Evolutionary conservation across 176 grass and related monocot genomes (phyloP).

Genomic region (Musa itinerans): DNA sequence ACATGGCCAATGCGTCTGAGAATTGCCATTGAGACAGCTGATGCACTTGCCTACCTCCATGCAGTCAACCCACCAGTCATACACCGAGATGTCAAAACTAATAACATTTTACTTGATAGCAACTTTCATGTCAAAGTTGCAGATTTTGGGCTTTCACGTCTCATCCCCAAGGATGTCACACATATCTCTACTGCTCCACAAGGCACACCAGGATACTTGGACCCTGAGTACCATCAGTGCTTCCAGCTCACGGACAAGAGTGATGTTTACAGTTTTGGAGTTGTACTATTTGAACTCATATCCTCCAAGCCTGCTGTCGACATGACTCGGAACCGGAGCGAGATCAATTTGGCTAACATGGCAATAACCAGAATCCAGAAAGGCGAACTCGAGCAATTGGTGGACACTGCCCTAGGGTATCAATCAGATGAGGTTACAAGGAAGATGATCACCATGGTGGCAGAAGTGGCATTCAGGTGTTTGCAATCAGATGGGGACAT

Average conservation of each 20-base stretch:
- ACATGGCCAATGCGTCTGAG: not conserved
- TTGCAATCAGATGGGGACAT: conserved; percentile 82
- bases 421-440: conserved; percentile 37
- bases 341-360: conserved; percentile 85
- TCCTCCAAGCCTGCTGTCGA: conserved; percentile 80
- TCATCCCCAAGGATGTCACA: not conserved
- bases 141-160: conserved; percentile 1
- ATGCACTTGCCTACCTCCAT: not conserved
- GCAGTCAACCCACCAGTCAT: not conserved
- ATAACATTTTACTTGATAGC: not conserved
- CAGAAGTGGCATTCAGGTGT: conserved; percentile 87
- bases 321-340: conserved; percentile 49
- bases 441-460: conserved; percentile 82
- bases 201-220: conserved; percentile 37
- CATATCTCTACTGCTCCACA: conserved; percentile 8
- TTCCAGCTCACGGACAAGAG: conserved; percentile 91
- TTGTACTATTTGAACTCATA: conserved; percentile 81
- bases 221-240: conserved; percentile 89
- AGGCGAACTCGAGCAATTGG: conserved; percentile 48
- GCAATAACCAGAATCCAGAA: conserved; percentile 78
- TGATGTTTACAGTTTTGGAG: conserved; percentile 88
- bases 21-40: not conserved
- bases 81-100: not conserved
- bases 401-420: conserved; percentile 59
- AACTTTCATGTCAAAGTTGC: not conserved